phyloP scores from a whole-genome alignment of 1,284 basidiomycete species.

The Trametes sp. region DNA sequence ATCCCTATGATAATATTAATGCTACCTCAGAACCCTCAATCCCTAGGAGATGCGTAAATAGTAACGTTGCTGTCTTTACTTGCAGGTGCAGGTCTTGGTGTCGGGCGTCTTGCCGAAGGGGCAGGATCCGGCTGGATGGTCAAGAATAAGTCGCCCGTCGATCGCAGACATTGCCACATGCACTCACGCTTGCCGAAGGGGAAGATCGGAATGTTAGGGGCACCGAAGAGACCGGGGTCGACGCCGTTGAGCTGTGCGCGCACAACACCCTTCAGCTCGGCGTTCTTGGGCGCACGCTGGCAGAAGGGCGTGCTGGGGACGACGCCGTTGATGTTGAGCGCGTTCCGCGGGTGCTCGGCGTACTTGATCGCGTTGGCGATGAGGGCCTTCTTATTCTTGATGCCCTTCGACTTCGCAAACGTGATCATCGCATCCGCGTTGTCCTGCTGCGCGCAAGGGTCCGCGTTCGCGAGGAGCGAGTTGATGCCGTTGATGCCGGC shows the following conservation, averaged over 20 bases:
- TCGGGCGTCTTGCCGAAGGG: constrained; percentile 40
- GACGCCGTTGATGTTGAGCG: constrained; percentile 37
- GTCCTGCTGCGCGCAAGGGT: constrained; percentile 56
- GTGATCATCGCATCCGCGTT: constrained; percentile 56
- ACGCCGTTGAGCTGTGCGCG: constrained; percentile 47
- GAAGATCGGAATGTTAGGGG: constrained; percentile 35
- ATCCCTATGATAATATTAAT: too few species aligned
- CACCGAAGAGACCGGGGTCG: constrained; percentile 40
- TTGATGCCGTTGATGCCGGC: constrained; percentile 50
- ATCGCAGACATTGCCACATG: neutral
- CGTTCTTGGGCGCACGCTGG: constrained; percentile 45
- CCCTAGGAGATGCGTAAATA: constrained; percentile 3
- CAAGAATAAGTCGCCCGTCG: neutral
- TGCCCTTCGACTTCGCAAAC: constrained; percentile 52
- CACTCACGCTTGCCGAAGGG: constrained; percentile 40
- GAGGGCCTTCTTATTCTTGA: constrained; percentile 48
- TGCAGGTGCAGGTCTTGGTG: constrained; percentile 36
- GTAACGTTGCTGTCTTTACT: constrained; percentile 15
- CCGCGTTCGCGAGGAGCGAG: constrained; percentile 51
- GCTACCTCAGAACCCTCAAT: constrained; percentile 1
- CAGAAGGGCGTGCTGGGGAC: constrained; percentile 42
- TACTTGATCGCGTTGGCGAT: constrained; percentile 52
- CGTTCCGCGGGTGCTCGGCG: constrained; percentile 50
- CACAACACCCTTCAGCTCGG: constrained; percentile 46
- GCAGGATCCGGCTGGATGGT: constrained; percentile 35